These are phyloP conservation scores for Metschnikowia lachancei DNA, from an alignment of 805 yeast genomes.

Conservation along the genomic window DNA sequence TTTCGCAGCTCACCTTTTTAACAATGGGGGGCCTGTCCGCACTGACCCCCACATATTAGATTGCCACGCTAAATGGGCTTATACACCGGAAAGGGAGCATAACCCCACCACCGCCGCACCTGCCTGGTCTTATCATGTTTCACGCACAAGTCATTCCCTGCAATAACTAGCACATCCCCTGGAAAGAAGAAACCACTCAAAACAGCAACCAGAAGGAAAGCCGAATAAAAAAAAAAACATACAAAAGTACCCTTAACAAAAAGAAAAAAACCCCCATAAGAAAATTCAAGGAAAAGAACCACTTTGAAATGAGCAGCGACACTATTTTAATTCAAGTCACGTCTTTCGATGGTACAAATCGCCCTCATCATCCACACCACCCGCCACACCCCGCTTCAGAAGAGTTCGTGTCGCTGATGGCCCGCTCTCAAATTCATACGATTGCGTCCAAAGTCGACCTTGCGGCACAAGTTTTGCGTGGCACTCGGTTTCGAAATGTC, in stretches of 20 bases:
- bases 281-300: neutral
- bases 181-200: neutral
- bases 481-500: constrained; percentile 1
- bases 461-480: constrained; percentile 3
- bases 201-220: too few relatives aligned
- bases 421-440: constrained; percentile 2
- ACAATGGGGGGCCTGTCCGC: too few relatives aligned
- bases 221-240: neutral
- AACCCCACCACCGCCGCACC: too few relatives aligned
- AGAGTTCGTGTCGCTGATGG: constrained; percentile 1
- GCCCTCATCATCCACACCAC: neutral
- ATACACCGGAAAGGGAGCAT: too few relatives aligned
- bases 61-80: neutral
- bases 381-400: neutral
- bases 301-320: constrained; percentile 5
- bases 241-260: neutral
- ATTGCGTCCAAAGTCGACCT: constrained; percentile 1
- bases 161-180: neutral
- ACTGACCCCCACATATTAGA: neutral
- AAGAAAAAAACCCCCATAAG: neutral
- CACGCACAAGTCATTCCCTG: too few relatives aligned
- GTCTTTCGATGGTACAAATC: neutral
- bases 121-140: too few relatives aligned
- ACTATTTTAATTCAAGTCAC: constrained; percentile 2
- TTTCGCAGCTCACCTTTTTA: too few relatives aligned